Conservation (phyloP, 2,329 filamentous ascomycete species). For the Tricladium varicosporioides region DNA sequence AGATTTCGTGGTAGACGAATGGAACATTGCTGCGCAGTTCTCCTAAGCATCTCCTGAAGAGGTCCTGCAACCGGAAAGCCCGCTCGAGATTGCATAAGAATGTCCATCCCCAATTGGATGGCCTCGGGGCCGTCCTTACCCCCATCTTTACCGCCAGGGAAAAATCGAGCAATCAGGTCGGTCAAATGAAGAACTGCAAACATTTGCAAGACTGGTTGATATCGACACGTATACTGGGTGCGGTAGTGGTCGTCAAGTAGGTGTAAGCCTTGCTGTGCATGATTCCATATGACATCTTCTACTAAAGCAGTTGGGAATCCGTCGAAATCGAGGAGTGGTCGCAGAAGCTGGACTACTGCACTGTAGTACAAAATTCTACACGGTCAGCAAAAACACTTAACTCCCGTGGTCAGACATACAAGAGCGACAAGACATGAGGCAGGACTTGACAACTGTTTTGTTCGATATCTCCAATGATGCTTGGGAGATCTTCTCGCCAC, state of each 20-base stretch:
- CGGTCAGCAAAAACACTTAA: slow-evolving; percentile 14
- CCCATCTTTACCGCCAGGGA: slow-evolving; percentile 24
- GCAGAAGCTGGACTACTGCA: slow-evolving; percentile 32
- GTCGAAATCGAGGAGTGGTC: slow-evolving; percentile 31
- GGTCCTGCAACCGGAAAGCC: slow-evolving; percentile 33
- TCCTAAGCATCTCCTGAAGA: slow-evolving; percentile 32
- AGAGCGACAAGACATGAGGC: slow-evolving; percentile 34
- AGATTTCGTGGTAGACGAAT: slow-evolving; percentile 26
- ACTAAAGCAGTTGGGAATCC: slow-evolving; percentile 25
- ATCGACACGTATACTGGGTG: slow-evolving; percentile 30
- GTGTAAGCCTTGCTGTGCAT: slow-evolving; percentile 33
- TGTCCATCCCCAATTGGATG: slow-evolving; percentile 30
- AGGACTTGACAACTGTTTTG: slow-evolving; percentile 21
- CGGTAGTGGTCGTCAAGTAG: slow-evolving; percentile 33
- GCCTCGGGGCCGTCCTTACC: slow-evolving; percentile 27
- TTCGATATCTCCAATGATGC: slow-evolving; percentile 23
- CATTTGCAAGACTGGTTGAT: slow-evolving; percentile 35
- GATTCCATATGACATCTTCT: slow-evolving; percentile 29
- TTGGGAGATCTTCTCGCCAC: slow-evolving; percentile 32
- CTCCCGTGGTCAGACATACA: slow-evolving; percentile 28
- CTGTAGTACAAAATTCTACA: slow-evolving; percentile 33
- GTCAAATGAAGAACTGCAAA: slow-evolving; percentile 33
- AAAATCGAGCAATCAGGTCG: slow-evolving; percentile 32
- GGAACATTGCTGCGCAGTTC: slow-evolving; percentile 24
- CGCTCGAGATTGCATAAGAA: slow-evolving; percentile 28